Base-by-base conservation (phyloP, 805 yeast genomes). In the Kodamaea lidongshanica region DNA sequence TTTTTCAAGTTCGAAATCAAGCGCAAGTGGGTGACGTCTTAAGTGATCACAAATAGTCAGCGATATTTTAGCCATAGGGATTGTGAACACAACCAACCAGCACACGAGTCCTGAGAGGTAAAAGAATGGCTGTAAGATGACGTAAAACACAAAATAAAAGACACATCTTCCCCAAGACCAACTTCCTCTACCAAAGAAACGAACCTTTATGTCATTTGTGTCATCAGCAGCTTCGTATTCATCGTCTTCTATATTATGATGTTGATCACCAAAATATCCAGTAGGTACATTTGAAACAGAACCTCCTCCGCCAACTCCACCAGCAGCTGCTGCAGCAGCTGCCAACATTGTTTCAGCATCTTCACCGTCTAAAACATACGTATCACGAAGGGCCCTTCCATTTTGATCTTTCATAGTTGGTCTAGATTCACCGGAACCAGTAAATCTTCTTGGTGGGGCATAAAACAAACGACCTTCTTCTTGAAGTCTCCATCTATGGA, bases 41-140 rank as follows among this genome's bases (percentile, higher is more conserved):
- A 88, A 62, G 54, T 92, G 96, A 35, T 73, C 71, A 42, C 80
- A 67, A 19, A 92, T 54, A 12, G 79, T 76, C 43, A 66, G 56
- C 16, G 82, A 61, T 11, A 86, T 80, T 31, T 86, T 86, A 11
- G 94, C 77, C 94, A 92, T 86, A 23, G 98, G 98, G 27, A 89
- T 86, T 5, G 95, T 77, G 52, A 92, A 79, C 1, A 88, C 95
- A 19, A 73, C 54, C 20, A 89, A 54, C 96, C 96, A 92, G 43
- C 89, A 73, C 4, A 77, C 26, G 1, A 72, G 41, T 5, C 81
- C 70, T 5, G 86, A 62, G 0, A 70, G 3, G 10, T 64, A 50
- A 18, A 78, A 61, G 3, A 83, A 47, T 1, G 97, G 97, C 37
- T 77, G 80, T 16, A 88, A 48, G 3, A 83, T 38, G 3, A 73